Base-by-base conservation (phyloP, 768 basidiomycete genomes). In the Cyclocybe aegerita region DNA sequence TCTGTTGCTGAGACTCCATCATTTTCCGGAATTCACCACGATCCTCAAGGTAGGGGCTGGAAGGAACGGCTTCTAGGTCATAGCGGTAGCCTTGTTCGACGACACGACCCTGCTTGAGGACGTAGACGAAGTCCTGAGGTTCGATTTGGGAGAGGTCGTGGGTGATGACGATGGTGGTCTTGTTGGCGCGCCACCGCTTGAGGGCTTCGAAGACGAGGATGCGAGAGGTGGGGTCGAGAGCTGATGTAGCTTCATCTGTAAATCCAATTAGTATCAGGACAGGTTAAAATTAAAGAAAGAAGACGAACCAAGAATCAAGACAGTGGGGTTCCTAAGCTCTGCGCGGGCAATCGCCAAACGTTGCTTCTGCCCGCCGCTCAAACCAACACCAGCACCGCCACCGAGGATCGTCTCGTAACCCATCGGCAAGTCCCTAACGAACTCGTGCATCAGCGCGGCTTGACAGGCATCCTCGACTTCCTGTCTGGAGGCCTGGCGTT, bases 361-460 rank as follows among this genome's bases (percentile, higher is more conserved):
- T 71, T 99, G 96, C 58, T 82, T 82, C 75, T 98, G 97, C 2
- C 96, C 96, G 10, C 96, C 96, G 55, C 90, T 93, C 57, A 95
- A 68, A 39, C 79, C 83, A 2, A 88, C 80, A 2, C 93, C 95
- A 3, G 52, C 50, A 7, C 56, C 55, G 16, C 73, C 82, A 0
- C 90, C 90, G 2, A 98, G 69, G 30, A 76, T 67, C 0, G 94
- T 96, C 41, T 95, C 90, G 58, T 98, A 98, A 0, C 93, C 93
- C 3, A 86, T 78, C 0, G 91, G 92, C n/a, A 98, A 70, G 48
- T 86, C 89, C 11, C 72, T 67, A 4, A 97, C 77, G 66, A 95
- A 99, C 45, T 92, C 90, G 58, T 96, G 88, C 57, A 98, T 76
- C 64, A 96, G 75, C 0, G 93, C 93, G 7, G 81, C 82, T n/a